phyloP scores from a whole-genome alignment of 495 filamentous ascomycete species.

The Hypoxylon rickii region DNA sequence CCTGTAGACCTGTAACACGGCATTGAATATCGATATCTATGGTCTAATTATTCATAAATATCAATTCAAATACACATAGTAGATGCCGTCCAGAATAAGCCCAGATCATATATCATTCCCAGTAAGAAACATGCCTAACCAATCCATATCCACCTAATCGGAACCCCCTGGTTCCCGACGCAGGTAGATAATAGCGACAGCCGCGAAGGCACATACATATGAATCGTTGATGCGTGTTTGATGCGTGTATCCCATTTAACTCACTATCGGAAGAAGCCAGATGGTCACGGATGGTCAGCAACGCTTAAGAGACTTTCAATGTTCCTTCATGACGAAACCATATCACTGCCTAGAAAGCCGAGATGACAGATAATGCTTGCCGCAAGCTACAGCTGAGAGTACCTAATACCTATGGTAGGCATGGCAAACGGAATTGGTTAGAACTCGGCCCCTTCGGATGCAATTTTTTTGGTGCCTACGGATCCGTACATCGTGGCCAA shows the following conservation, averaged over 20 bases:
- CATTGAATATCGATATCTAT: no score
- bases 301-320: background rate
- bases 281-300: constrained; percentile 1
- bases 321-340: constrained; percentile 23
- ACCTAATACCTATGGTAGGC: no score
- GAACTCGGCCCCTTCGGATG: constrained; percentile 23
- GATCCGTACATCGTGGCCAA: no score
- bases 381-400: constrained; percentile 21
- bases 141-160: no score
- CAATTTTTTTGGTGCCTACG: constrained; percentile 11
- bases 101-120: no score
- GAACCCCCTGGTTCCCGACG: no score
- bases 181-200: background rate
- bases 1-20: no score
- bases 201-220: background rate
- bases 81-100: no score
- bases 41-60: no score
- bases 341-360: constrained; percentile 20
- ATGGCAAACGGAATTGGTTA: background rate
- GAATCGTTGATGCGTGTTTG: no score
- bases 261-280: constrained; percentile 14
- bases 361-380: constrained; percentile 4
- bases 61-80: no score
- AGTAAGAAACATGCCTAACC: no score
- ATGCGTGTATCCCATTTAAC: background rate